Base-by-base conservation (phyloP, 768 basidiomycete genomes). In the Termitomyces sp. region DNA sequence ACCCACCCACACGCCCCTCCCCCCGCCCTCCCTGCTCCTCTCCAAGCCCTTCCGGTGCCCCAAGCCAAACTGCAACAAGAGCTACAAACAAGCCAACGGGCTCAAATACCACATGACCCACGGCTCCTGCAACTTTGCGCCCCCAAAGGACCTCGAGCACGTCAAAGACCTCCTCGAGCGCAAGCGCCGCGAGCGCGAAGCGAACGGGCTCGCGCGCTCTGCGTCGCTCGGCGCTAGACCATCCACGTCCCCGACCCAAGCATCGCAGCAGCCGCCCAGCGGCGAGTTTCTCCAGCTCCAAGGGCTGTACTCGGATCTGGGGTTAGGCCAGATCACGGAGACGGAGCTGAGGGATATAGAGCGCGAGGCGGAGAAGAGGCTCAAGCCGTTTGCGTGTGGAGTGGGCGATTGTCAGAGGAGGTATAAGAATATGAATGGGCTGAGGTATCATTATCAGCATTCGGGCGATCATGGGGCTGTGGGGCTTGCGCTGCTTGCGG, bases 341-440 rank as follows among this genome's bases (percentile, higher is more conserved):
- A 78, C 79, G 15, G 89, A 90, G 69, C 71, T 90, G 57, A 74
- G 86, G 12, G 89, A 89, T 66, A 86, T 91, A 7, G 88, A 94
- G 71, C 81, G 86, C 54, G 94, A 96, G 75, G 94, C 93, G 0
- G 94, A 96, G 76, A 82, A 88, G 60, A 77, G 90, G 12, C 75
- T 92, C 56, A 77, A 92, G 42, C 95, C 95, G 3, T 98, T 91
- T 70, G 91, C 92, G 0, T 98, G 95, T 67, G 89, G 92, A 7
- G 90, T 96, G 6, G 91, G 91, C 20, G 90, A 92, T 65, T 92
- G 91, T 68, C 81, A 84, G 71, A 84, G 96, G 70, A 75, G 96
- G 70, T 98, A 98, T 79, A 95, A 98, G 84, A 98, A 99, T 71
- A 96, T 98, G 95, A 98, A 98, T 73, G 96, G 96, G 0, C 77